Conservation (phyloP, 1,284 basidiomycete species). For the Papiliotrema terrestris region DNA sequence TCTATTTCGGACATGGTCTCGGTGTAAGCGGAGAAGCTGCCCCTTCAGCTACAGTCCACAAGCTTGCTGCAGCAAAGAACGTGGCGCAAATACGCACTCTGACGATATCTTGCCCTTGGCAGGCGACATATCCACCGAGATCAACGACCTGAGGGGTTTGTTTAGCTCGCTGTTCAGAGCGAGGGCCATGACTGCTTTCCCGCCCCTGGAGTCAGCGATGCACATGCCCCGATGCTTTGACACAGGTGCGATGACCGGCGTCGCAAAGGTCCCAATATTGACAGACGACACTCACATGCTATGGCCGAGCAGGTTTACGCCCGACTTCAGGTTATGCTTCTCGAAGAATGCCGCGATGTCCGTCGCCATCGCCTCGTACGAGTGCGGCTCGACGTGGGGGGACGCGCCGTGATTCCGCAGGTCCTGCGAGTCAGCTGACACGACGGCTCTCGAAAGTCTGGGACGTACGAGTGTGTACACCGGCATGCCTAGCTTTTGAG, state of each 20-base stretch:
- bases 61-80: too few species aligned
- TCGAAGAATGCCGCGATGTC: constrained; percentile 51
- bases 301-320: constrained; percentile 55
- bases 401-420: constrained; percentile 56
- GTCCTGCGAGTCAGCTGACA: constrained; percentile 43
- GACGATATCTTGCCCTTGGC: constrained; percentile 53
- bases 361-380: constrained; percentile 51
- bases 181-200: constrained; percentile 55
- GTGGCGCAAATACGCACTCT: constrained; percentile 47
- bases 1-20: constrained; percentile 54
- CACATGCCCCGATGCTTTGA: not conserved
- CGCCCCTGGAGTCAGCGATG: constrained; percentile 47
- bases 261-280: too few species aligned
- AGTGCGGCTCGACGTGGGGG: constrained; percentile 52
- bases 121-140: constrained; percentile 57
- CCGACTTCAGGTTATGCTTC: constrained; percentile 42
- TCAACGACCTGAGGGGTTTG: constrained; percentile 47
- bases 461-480: constrained; percentile 53
- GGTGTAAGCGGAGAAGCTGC: constrained; percentile 50
- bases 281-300: constrained; percentile 54
- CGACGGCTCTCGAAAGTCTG: not conserved
- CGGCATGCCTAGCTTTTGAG: constrained; percentile 50
- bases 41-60: too few species aligned
- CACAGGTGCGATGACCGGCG: too few species aligned
- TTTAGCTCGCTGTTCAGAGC: constrained; percentile 50